Conservation (phyloP, 495 filamentous ascomycete species). For the Friedmanniomyces endolithicus region DNA sequence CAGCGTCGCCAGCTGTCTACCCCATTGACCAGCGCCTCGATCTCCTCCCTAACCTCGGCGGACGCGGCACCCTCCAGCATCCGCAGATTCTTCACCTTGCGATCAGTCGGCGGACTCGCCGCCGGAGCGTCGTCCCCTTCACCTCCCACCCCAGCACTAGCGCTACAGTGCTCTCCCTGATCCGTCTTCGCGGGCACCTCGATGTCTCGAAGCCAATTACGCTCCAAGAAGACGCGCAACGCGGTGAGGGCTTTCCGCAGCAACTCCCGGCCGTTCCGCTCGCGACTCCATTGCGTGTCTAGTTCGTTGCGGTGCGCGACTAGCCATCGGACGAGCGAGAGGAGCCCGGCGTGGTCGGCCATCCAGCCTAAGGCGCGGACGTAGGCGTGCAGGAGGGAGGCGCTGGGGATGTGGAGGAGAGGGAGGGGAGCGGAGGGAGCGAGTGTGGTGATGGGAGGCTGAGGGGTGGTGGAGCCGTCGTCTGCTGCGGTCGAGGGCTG, state of each 20-base stretch:
- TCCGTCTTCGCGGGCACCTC: background rate
- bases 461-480: background rate
- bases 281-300: background rate
- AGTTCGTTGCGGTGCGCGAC: slow-evolving; percentile 16
- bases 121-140: background rate
- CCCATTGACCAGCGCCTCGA: slow-evolving; percentile 35
- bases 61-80: slow-evolving; percentile 16
- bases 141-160: background rate
- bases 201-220: slow-evolving; percentile 23
- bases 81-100: background rate
- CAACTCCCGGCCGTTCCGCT: slow-evolving; percentile 33
- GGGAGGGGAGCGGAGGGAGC: background rate
- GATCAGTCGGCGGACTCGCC: background rate
- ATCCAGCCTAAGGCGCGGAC: slow-evolving; percentile 28
- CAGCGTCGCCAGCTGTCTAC: slow-evolving; percentile 40
- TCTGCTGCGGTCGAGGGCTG: background rate
- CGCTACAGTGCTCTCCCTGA: no score
- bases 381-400: slow-evolving; percentile 27
- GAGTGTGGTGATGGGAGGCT: no score
- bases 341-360: slow-evolving; percentile 24
- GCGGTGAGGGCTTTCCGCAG: slow-evolving; percentile 41
- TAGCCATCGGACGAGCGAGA: slow-evolving; percentile 24
- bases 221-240: slow-evolving; percentile 42
- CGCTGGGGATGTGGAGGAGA: slow-evolving; percentile 16
- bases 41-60: slow-evolving; percentile 20